Evolutionary conservation across 768 basidiomycete genomes (phyloP).

Genomic region (Mycena vulgaris): DNA sequence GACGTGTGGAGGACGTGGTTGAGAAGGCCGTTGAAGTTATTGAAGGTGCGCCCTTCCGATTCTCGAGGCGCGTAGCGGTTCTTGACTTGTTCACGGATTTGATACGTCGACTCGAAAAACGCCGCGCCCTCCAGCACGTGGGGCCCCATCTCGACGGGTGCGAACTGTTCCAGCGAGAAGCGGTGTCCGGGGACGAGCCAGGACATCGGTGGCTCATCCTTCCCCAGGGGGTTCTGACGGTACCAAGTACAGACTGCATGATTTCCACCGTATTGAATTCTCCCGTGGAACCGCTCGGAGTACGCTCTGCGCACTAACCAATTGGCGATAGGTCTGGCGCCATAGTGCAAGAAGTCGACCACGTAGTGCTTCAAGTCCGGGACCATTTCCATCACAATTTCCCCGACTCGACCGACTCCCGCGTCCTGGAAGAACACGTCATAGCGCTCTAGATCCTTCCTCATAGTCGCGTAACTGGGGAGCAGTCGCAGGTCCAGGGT

Average conservation of each 20-base stretch:
- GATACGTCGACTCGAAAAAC: background rate
- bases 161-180: background rate
- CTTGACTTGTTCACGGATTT: background rate
- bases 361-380: background rate
- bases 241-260: background rate
- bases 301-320: background rate
- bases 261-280: background rate
- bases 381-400: fast-evolving
- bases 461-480: background rate
- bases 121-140: background rate
- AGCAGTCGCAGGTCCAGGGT: background rate
- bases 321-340: background rate
- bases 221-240: background rate
- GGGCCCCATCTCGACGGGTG: background rate
- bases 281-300: background rate
- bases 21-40: no score
- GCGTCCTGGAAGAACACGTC: background rate
- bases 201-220: background rate
- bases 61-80: background rate
- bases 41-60: background rate
- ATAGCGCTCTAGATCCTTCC: background rate
- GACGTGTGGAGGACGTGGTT: no score
- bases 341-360: background rate
- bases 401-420: background rate
- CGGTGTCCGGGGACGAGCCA: no score